Conservation (phyloP, 2,329 filamentous ascomycete species). For the Xylariaceae sp. region DNA sequence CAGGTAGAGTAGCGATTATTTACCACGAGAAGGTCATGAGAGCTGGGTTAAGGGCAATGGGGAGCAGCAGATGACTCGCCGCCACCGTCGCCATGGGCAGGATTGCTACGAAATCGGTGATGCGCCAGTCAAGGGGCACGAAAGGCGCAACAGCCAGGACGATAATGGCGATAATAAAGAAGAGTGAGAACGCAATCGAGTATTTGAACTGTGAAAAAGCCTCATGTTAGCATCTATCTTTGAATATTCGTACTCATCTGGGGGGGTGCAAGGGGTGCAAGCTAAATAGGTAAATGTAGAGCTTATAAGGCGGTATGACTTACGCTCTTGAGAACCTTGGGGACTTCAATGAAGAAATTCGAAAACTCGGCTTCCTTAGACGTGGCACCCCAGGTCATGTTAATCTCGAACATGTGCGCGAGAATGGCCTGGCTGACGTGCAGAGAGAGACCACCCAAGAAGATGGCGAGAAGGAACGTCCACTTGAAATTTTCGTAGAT, state of each 20-base stretch:
- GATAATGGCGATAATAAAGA: constrained; percentile 68
- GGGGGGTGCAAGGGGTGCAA: too few species aligned
- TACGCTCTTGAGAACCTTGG: constrained; percentile 78
- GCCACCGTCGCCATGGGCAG: constrained; percentile 77
- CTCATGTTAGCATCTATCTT: constrained; percentile 5
- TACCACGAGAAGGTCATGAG: constrained; percentile 83
- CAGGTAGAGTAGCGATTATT: neutral
- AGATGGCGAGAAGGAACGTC: constrained; percentile 77
- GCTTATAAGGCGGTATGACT: constrained; percentile 54
- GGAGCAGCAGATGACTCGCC: constrained; percentile 72
- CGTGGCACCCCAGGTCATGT: constrained; percentile 88
- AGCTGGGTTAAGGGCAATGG: constrained; percentile 77
- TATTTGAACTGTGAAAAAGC: constrained; percentile 67
- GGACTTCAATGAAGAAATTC: constrained; percentile 85
- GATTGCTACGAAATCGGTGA: constrained; percentile 77
- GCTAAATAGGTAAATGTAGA: too few species aligned
- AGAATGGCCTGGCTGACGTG: constrained; percentile 83
- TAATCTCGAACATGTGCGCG: constrained; percentile 82
- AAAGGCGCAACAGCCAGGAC: constrained; percentile 69
- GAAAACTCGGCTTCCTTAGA: constrained; percentile 82
- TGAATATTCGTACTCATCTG: constrained; percentile 48
- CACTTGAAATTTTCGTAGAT: constrained; percentile 74
- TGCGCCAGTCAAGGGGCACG: constrained; percentile 69
- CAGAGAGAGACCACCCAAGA: constrained; percentile 80
- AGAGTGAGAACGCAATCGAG: constrained; percentile 66